phyloP scores from a whole-genome alignment of 2,329 filamentous ascomycete species.

The Bipolaris cookei region DNA sequence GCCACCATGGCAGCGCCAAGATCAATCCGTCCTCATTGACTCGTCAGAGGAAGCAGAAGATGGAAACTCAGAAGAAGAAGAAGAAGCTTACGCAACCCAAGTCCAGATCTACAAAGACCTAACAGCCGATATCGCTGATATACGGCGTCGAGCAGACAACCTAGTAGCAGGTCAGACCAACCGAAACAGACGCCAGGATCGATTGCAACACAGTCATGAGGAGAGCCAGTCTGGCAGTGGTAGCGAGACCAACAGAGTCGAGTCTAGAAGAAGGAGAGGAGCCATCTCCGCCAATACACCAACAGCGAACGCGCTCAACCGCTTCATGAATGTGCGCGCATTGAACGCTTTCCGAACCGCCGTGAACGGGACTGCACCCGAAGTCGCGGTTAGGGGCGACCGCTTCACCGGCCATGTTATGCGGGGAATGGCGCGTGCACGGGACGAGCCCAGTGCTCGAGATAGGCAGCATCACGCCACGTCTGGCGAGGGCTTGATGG shows the following conservation, averaged over 20 bases:
- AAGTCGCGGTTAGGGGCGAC: background rate
- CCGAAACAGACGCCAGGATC: background rate
- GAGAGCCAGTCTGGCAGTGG: background rate
- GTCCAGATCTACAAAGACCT: constrained; percentile 12
- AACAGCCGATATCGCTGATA: constrained; percentile 15
- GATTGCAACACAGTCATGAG: background rate
- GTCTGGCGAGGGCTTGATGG: background rate
- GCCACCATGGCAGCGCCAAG: background rate
- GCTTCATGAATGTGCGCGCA: background rate
- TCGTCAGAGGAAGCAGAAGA: constrained; percentile 10
- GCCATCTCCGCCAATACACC: background rate
- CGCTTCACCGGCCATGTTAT: background rate
- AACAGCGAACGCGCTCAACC: background rate
- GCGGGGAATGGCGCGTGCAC: background rate
- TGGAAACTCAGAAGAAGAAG: background rate
- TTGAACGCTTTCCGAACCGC: background rate
- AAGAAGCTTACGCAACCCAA: constrained; percentile 9
- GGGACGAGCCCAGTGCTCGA: background rate
- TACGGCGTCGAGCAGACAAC: constrained; percentile 15
- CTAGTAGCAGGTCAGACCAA: background rate
- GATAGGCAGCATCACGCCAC: background rate
- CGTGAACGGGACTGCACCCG: background rate
- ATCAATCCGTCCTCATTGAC: constrained; percentile 8
- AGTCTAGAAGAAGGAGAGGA: background rate
- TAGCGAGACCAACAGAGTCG: background rate